These are phyloP conservation scores for Spathaspora sp. DNA, from an alignment of 805 yeast species.

Conservation along the genomic window DNA sequence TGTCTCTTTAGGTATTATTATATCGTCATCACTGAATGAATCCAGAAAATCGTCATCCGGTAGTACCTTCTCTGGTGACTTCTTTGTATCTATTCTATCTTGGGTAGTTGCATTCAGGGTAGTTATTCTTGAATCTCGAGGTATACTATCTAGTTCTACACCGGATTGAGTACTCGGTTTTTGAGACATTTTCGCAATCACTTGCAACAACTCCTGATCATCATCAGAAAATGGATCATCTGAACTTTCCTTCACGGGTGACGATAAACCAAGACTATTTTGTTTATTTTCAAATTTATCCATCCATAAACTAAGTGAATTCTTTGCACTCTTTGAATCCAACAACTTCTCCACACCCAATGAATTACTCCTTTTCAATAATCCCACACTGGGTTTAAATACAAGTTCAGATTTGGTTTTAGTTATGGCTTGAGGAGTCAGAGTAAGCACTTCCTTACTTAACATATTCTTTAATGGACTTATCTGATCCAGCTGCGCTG, in stretches of 20 bases:
- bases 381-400: slow-evolving; percentile 23
- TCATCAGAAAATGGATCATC: slow-evolving; percentile 30
- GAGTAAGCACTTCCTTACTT: slow-evolving; percentile 31
- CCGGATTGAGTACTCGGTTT: neutral
- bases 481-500: neutral
- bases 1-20: neutral
- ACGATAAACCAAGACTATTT: neutral
- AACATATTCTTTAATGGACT: slow-evolving; percentile 36
- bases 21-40: neutral
- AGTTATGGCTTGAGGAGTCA: neutral
- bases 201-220: slow-evolving; percentile 18
- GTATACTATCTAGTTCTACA: neutral
- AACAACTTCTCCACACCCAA: neutral
- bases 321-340: slow-evolving; percentile 6
- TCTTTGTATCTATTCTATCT: neutral
- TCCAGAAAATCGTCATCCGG: neutral
- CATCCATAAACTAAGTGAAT: slow-evolving; percentile 24
- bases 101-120: neutral
- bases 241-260: slow-evolving; percentile 3
- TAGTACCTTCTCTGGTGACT: neutral
- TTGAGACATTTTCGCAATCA: neutral
- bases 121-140: neutral
- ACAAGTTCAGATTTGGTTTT: neutral
- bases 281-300: slow-evolving; percentile 20
- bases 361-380: neutral